These are phyloP conservation scores for Diplodia seriata DNA, from an alignment of 2,329 filamentous ascomycete species.

Conservation along the genomic window DNA sequence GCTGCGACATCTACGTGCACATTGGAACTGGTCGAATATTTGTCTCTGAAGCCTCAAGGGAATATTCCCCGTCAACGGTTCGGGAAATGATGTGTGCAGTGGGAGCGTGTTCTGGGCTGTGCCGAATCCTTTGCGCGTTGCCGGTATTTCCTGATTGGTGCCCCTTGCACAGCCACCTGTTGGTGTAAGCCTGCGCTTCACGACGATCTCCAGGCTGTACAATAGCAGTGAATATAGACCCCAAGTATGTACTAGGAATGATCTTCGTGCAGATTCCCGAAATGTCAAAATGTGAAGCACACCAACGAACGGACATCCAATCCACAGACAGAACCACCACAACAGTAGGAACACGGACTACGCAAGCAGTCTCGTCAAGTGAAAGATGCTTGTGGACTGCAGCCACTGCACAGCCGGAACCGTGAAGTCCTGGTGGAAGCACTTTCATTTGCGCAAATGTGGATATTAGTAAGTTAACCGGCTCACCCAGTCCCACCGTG, in stretches of 20 bases:
- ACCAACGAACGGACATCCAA: neutral
- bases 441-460: conserved; percentile 6
- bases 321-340: neutral
- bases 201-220: conserved; percentile 4
- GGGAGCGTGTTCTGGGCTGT: neutral
- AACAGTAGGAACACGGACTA: neutral
- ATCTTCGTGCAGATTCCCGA: neutral
- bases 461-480: conserved; percentile 28
- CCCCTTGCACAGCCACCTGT: conserved; percentile 4
- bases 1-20: neutral
- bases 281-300: neutral
- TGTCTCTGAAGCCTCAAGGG: neutral
- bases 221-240: neutral
- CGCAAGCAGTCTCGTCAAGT: neutral
- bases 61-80: neutral
- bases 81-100: neutral
- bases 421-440: neutral
- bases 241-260: neutral
- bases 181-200: conserved; percentile 1
- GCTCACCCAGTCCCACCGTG: conserved; percentile 22
- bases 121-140: conserved; percentile 8
- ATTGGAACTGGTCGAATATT: neutral
- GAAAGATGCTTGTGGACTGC: neutral
- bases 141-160: neutral
- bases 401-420: neutral